phyloP scores from a whole-genome alignment of 306 rosid species.

The Begonia peltatifolia region DNA sequence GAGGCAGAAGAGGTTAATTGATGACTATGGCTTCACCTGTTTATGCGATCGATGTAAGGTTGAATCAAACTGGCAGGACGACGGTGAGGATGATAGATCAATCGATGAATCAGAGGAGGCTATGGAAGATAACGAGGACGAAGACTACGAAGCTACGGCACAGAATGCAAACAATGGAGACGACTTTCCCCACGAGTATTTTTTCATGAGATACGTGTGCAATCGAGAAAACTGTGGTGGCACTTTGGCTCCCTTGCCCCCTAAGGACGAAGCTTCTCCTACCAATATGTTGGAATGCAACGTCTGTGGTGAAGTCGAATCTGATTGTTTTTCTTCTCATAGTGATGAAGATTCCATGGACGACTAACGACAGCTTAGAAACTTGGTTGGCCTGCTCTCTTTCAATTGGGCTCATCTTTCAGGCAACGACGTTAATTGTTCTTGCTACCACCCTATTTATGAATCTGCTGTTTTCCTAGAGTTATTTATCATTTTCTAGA shows the following conservation, averaged over 20 bases:
- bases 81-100: constrained; percentile 22
- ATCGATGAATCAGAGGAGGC: constrained; percentile 29
- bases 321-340: constrained; percentile 14
- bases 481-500: too few species aligned
- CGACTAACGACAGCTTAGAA: constrained; percentile 3
- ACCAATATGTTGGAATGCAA: constrained; percentile 55
- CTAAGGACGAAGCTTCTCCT: constrained; percentile 18
- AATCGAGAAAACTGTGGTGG: constrained; percentile 51
- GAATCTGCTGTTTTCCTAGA: too few species aligned
- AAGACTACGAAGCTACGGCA: constrained; percentile 4
- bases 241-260: constrained; percentile 63
- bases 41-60: constrained; percentile 66
- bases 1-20: constrained; percentile 53
- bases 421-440: too few species aligned
- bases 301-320: constrained; percentile 47
- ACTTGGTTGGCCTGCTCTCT: too few species aligned
- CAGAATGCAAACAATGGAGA: constrained; percentile 4
- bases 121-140: constrained; percentile 15
- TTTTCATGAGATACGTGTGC: constrained; percentile 64
- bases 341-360: constrained; percentile 30
- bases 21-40: constrained; percentile 72
- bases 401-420: too few species aligned
- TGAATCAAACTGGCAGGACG: constrained; percentile 64
- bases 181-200: constrained; percentile 70
- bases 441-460: too few species aligned